phyloP scores from a whole-genome alignment of 495 filamentous ascomycete species.

The Aspergillus funiculosus region DNA sequence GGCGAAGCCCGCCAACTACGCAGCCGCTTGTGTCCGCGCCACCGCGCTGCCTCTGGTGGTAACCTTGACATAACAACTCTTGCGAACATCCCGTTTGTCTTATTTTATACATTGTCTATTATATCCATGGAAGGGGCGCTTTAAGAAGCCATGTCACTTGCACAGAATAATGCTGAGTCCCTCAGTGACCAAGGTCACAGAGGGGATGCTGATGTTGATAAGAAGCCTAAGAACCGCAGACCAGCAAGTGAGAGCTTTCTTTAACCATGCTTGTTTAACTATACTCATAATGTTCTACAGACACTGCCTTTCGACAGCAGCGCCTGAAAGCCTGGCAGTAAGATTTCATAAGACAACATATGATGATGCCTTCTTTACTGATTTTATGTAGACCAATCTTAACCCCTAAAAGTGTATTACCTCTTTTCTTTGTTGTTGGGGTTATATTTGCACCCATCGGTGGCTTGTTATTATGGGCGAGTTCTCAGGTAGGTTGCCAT shows the following conservation, averaged over 20 bases:
- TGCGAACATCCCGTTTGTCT: not conserved
- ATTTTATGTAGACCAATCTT: constrained; percentile 64
- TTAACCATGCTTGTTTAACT: not conserved
- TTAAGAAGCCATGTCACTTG: constrained; percentile 42
- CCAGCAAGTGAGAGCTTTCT: constrained; percentile 63
- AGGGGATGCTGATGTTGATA: constrained; percentile 44
- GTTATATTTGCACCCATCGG: constrained; percentile 86
- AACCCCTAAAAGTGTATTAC: constrained; percentile 86
- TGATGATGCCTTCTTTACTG: not conserved
- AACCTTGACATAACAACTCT: not conserved
- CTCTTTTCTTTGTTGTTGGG: constrained; percentile 81
- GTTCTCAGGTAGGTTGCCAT: constrained; percentile 52
- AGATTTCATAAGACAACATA: constrained; percentile 25
- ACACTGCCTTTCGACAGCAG: constrained; percentile 90
- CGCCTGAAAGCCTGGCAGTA: constrained; percentile 93
- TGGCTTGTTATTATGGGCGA: constrained; percentile 77
- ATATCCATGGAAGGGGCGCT: not conserved
- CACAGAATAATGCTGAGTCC: constrained; percentile 42
- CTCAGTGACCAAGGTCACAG: constrained; percentile 45
- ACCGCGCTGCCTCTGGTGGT: not conserved
- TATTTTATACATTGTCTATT: not conserved
- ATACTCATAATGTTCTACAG: constrained; percentile 35
- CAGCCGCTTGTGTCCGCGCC: constrained; percentile 6
- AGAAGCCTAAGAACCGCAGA: constrained; percentile 80
- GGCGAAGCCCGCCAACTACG: constrained; percentile 14